Conservation (phyloP, 2,329 filamentous ascomycete genomes). For the Stagonosporopsis cucurbitacearum region DNA sequence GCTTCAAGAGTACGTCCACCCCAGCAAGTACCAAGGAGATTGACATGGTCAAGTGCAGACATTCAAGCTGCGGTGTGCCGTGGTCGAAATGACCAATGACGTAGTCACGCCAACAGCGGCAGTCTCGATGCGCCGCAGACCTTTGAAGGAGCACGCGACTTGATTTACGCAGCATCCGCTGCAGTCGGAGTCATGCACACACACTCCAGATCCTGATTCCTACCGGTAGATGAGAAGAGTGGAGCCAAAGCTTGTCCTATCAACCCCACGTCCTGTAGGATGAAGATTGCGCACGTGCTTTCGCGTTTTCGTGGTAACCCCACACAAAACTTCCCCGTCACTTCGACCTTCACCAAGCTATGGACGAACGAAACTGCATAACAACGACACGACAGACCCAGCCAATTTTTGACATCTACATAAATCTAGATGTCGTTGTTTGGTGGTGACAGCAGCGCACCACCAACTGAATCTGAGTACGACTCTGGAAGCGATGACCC, state of each 20-base stretch:
- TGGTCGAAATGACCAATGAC: slow-evolving; percentile 17
- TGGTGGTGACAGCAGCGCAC: slow-evolving; percentile 38
- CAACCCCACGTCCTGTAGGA: no score
- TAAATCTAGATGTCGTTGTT: slow-evolving; percentile 49
- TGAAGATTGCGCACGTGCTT: slow-evolving; percentile 9
- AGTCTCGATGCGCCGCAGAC: background rate
- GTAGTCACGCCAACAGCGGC: slow-evolving; percentile 17
- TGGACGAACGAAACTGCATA: slow-evolving; percentile 7
- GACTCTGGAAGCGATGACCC: slow-evolving; percentile 21
- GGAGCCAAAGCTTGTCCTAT: slow-evolving; percentile 10
- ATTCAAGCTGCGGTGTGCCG: slow-evolving; percentile 11
- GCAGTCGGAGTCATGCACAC: background rate
- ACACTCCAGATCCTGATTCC: background rate
- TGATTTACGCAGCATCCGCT: background rate
- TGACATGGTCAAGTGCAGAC: slow-evolving; percentile 11
- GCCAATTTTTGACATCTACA: slow-evolving; percentile 21
- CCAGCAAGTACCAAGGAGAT: background rate
- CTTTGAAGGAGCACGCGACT: background rate
- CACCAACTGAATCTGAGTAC: slow-evolving; percentile 21
- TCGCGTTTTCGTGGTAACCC: slow-evolving; percentile 14
- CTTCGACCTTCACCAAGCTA: slow-evolving; percentile 1
- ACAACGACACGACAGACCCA: background rate
- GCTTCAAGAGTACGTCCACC: background rate
- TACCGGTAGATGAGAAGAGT: background rate
- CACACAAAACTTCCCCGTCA: slow-evolving; percentile 1